These are phyloP conservation scores for Platanthera zijinensis DNA, from an alignment of 106 monocot species.

Conservation along the genomic window DNA sequence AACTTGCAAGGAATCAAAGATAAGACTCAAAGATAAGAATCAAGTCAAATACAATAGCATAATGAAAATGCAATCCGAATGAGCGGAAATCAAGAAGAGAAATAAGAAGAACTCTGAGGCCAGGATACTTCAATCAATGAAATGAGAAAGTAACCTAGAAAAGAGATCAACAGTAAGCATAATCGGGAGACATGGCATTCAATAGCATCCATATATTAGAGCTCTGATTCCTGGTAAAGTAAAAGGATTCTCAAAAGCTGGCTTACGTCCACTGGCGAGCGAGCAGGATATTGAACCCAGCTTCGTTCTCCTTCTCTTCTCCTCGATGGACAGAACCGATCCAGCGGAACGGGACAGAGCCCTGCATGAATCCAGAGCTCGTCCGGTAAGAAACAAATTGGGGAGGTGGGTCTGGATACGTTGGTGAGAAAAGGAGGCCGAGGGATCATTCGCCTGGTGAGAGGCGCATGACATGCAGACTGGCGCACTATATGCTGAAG, in stretches of 20 bases:
- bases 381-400: conserved; percentile 10
- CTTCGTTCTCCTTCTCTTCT: conserved; percentile 6
- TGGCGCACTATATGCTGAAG: conserved; percentile 48
- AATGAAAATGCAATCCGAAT: background rate
- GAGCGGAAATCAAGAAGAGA: background rate
- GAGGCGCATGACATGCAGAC: conserved; percentile 52
- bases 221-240: background rate
- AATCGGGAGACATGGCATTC: background rate
- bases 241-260: background rate
- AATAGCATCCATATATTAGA: background rate
- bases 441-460: conserved; percentile 15
- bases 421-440: background rate
- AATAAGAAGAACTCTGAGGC: background rate
- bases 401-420: conserved; percentile 9
- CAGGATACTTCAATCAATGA: background rate
- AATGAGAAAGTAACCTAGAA: background rate
- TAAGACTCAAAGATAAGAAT: background rate
- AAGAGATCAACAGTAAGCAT: background rate
- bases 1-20: background rate
- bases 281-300: background rate
- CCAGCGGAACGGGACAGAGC: background rate
- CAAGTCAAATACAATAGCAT: background rate
- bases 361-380: background rate
- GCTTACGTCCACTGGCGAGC: conserved; percentile 15
- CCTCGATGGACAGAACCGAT: conserved; percentile 1